Evolutionary conservation across 2,329 filamentous ascomycete genomes (phyloP), one percentile per base, ranked within the genome.

Genomic region (Aspergillus melleus): DNA sequence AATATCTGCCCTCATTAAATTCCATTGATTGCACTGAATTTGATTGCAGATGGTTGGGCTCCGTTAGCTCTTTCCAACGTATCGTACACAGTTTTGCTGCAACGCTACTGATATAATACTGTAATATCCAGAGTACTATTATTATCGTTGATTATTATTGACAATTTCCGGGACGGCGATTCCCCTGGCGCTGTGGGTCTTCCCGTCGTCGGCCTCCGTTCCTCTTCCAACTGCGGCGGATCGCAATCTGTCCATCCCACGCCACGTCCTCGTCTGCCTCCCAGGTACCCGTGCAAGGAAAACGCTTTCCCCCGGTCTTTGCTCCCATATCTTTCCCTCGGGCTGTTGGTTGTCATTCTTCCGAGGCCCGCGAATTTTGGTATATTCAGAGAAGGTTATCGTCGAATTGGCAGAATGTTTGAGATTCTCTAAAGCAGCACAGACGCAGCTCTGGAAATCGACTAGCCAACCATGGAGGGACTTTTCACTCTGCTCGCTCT

Each of bases 401-500:
- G 59, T 53, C 52, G 52, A 61, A 58, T 66, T 63, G 61, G 59
- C 69, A 66, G 52, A 55, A 74, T 74, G 72, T 64, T 70, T 59
- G 64, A 66, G 53, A 46, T 47, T 54, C 58, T 71, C 52, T 75
- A 76, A 58, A 68, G 59, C 59, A 68, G 60, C 62, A 57, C 51
- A 58, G 61, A 68, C 62, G 53, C 65, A 70, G 64, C 60, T 67
- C 63, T 64, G 61, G 60, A 58, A 63, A n/a, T n/a, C 65, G 52
- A 68, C 65, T 61, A 83, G 81, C 79, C 62, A 61, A 74, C 57
- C 61, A 80, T 86, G 84, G 85, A 87, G 76, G 86, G 86, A 68
- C 79, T 89, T 50, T 83, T 88, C 67, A 87, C 86, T 71, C 75
- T 89, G 80, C 83, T 89, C 77, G 78, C 81, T 42, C 72, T 89